Evolutionary conservation across 352 stramenopile genomes (phyloP).

Genomic region (Pythium coloratum): DNA sequence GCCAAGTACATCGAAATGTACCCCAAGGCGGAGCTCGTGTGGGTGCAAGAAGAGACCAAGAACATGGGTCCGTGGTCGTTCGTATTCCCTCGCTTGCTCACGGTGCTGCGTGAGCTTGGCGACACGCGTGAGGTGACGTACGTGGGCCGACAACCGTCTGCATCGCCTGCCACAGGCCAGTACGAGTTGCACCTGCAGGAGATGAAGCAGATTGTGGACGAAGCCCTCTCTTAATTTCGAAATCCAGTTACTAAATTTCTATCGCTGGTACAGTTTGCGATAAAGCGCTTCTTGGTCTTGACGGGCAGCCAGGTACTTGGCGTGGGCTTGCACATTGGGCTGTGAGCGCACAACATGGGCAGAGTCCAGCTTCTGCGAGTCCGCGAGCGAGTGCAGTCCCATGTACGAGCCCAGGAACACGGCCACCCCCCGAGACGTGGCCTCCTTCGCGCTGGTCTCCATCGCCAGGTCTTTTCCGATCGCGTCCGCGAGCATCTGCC

Average conservation of each 20-base stretch:
- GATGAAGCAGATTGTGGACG: slow-evolving; percentile 92
- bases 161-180: slow-evolving; percentile 96
- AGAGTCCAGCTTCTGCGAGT: slow-evolving; percentile 34
- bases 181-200: slow-evolving; percentile 93
- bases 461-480: slow-evolving; percentile 74
- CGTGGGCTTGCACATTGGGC: slow-evolving; percentile 52
- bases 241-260: background rate
- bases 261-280: slow-evolving; percentile 53
- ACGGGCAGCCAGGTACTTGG: slow-evolving; percentile 58
- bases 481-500: slow-evolving; percentile 85
- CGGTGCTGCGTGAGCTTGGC: slow-evolving; percentile 86
- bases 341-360: slow-evolving; percentile 35
- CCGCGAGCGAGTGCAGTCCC: slow-evolving; percentile 51
- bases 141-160: slow-evolving; percentile 93
- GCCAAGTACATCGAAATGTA: slow-evolving; percentile 91
- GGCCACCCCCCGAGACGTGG: slow-evolving; percentile 83
- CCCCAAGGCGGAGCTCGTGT: slow-evolving; percentile 95
- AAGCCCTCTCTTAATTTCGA: slow-evolving; percentile 53
- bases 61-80: slow-evolving; percentile 98
- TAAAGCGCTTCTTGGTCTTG: slow-evolving; percentile 76
- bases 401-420: slow-evolving; percentile 67
- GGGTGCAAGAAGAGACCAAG: slow-evolving; percentile 98
- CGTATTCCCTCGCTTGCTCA: slow-evolving; percentile 91
- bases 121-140: slow-evolving; percentile 80
- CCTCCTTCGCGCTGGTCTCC: slow-evolving; percentile 64